Evolutionary conservation across 352 stramenopile species (phyloP).

Genomic region (Phytophthora pinifolia): DNA sequence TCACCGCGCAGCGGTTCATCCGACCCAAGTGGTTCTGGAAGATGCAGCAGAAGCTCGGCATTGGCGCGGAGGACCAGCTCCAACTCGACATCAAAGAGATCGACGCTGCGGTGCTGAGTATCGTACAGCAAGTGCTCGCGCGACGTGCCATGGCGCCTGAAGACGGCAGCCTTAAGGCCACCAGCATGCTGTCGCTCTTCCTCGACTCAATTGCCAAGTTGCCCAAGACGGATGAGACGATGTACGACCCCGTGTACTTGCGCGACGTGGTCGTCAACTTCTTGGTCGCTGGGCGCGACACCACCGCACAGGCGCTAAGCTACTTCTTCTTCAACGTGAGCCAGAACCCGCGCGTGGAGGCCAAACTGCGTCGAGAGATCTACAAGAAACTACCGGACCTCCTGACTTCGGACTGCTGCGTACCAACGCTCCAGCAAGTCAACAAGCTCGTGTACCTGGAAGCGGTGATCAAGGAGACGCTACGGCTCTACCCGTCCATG

Average conservation of each 20-base stretch:
- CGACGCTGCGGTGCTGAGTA: constrained; percentile 39
- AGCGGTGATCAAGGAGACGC: constrained; percentile 49
- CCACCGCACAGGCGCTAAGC: constrained; percentile 65
- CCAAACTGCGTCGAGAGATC: constrained; percentile 50
- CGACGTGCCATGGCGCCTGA: constrained; percentile 6
- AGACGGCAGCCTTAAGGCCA: neutral
- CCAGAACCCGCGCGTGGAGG: constrained; percentile 50
- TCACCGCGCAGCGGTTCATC: constrained; percentile 41
- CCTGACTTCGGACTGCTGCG: constrained; percentile 6
- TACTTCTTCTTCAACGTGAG: constrained; percentile 74
- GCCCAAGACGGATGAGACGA: neutral
- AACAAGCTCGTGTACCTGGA: constrained; percentile 52
- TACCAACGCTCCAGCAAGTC: constrained; percentile 19
- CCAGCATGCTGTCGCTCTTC: constrained; percentile 33
- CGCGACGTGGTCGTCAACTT: constrained; percentile 83
- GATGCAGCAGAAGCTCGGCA: constrained; percentile 34
- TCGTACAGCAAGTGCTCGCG: constrained; percentile 39
- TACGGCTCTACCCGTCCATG: constrained; percentile 61
- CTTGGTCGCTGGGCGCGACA: constrained; percentile 78
- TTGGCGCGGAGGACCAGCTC: constrained; percentile 43
- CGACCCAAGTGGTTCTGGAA: constrained; percentile 50
- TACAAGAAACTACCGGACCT: constrained; percentile 31
- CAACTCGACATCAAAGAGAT: constrained; percentile 43
- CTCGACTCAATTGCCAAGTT: constrained; percentile 37
- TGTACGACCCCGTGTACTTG: constrained; percentile 42